phyloP scores from a whole-genome alignment of 2,329 filamentous ascomycete genomes.

The Thermothelomyces thermophilus region DNA sequence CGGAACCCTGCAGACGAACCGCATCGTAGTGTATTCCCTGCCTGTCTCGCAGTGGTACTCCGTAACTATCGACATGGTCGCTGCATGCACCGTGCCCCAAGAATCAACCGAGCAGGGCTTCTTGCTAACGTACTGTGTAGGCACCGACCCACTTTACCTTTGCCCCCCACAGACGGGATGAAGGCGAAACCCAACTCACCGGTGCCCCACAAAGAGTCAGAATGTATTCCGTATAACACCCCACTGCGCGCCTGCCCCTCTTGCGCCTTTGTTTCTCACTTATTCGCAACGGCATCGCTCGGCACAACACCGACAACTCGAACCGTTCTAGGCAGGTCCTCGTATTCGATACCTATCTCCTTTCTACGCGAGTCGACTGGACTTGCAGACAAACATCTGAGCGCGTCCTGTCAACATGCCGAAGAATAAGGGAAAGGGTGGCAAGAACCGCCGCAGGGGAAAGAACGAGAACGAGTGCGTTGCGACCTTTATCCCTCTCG shows the following conservation, averaged over 20 bases:
- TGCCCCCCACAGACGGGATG: not conserved
- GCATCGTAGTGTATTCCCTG: no score
- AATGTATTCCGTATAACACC: slow-evolving; percentile 4
- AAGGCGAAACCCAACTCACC: slow-evolving; percentile 13
- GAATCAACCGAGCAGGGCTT: not conserved
- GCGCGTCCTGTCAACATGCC: slow-evolving; percentile 22
- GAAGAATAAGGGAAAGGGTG: slow-evolving; percentile 57
- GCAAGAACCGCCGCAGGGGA: slow-evolving; percentile 96
- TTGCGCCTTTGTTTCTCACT: slow-evolving; percentile 7
- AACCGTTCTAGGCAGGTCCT: not conserved
- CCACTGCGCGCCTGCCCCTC: slow-evolving; percentile 10
- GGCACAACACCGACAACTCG: slow-evolving; percentile 1
- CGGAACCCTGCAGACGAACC: no score
- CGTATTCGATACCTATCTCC: not conserved
- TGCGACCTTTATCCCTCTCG: not conserved
- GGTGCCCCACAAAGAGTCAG: slow-evolving; percentile 15
- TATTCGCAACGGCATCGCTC: slow-evolving; percentile 12
- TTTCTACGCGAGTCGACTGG: not conserved
- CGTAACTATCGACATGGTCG: no score
- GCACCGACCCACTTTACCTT: slow-evolving; percentile 3
- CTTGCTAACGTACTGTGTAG: no score
- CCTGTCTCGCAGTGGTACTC: no score
- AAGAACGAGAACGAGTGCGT: slow-evolving; percentile 87
- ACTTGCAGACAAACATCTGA: slow-evolving; percentile 3
- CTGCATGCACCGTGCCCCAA: no score